Conservation (phyloP, 1,284 basidiomycete species). For the Gomphus sp. region DNA sequence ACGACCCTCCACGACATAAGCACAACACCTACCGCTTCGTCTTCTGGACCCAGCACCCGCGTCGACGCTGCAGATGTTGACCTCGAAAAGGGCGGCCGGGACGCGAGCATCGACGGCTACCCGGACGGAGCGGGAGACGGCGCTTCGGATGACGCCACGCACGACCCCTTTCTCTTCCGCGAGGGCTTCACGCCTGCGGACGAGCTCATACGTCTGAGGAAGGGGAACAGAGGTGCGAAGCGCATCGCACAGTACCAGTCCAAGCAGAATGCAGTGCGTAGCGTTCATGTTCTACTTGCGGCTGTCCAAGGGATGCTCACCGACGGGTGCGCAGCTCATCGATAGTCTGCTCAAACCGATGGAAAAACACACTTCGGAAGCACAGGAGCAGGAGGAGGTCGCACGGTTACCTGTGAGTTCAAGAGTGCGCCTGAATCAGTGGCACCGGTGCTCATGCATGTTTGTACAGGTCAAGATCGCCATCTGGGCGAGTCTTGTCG, state of each 20-base stretch:
- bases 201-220: slow-evolving; percentile 51
- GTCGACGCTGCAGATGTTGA: background rate
- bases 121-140: too few relatives aligned
- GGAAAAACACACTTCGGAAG: slow-evolving; percentile 75
- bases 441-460: slow-evolving; percentile 13
- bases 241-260: slow-evolving; percentile 64
- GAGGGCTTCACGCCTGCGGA: slow-evolving; percentile 48
- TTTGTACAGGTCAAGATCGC: slow-evolving; percentile 73
- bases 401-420: slow-evolving; percentile 52
- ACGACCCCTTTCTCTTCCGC: slow-evolving; percentile 56
- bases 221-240: slow-evolving; percentile 34
- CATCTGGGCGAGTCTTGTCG: slow-evolving; percentile 70
- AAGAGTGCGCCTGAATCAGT: background rate
- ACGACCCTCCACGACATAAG: background rate
- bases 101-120: background rate
- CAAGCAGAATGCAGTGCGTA: slow-evolving; percentile 71
- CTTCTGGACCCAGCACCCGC: background rate
- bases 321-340: slow-evolving; percentile 51
- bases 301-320: background rate
- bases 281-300: background rate
- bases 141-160: too few relatives aligned
- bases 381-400: slow-evolving; percentile 52
- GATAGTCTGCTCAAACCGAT: slow-evolving; percentile 78
- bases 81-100: background rate
- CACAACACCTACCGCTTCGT: background rate